These are phyloP conservation scores for Apostasia shenzhenica DNA, from an alignment of 106 monocot genomes.

Conservation along the genomic window DNA sequence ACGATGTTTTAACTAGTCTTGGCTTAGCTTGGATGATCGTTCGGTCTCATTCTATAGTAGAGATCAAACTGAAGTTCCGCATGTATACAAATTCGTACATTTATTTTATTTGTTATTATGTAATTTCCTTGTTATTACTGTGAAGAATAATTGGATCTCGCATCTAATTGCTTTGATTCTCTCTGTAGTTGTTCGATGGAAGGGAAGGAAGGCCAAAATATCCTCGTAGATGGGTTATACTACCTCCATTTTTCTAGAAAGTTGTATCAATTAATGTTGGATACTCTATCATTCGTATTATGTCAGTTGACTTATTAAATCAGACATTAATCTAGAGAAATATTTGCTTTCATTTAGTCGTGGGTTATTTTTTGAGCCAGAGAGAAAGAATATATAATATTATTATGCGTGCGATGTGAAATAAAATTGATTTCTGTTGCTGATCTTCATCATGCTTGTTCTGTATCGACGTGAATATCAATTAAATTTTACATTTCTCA, in stretches of 20 bases:
- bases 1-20: background rate
- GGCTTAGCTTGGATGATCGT: background rate
- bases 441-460: background rate
- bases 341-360: too few species aligned
- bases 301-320: background rate
- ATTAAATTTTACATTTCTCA: too few species aligned
- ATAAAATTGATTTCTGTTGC: background rate
- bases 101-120: background rate
- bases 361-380: too few species aligned
- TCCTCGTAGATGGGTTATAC: constrained; percentile 53
- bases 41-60: too few species aligned
- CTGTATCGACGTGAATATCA: too few species aligned
- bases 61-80: too few species aligned
- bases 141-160: background rate
- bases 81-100: too few species aligned
- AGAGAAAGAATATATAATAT: too few species aligned
- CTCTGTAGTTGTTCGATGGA: constrained; percentile 58
- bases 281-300: background rate
- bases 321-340: too few species aligned
- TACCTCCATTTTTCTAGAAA: constrained; percentile 50
- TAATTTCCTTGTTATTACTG: background rate
- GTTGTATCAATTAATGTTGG: background rate
- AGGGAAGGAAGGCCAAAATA: constrained; percentile 59
- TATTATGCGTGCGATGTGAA: background rate
- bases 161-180: constrained; percentile 1